A percentile compares a stretch with the other conserved stretches of the same genome.
Conservation (phyloP, 2,329 filamentous ascomycete genomes). For the Podosphaera xanthii region DNA sequence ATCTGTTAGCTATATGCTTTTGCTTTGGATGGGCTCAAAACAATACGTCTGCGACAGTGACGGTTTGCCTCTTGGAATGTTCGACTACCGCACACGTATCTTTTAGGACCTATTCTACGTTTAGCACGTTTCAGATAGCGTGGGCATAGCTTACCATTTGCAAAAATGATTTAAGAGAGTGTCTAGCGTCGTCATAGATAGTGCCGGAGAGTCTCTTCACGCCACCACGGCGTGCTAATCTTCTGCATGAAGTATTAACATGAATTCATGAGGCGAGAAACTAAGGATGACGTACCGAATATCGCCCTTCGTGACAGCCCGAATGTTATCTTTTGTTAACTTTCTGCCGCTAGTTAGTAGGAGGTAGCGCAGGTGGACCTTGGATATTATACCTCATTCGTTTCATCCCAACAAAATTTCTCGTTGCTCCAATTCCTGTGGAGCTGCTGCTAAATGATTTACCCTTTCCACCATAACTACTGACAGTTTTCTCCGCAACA, state of each 20-base stretch:
- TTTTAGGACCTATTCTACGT: conserved; percentile 23
- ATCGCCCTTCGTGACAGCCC: conserved; percentile 29
- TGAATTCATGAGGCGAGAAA: neutral
- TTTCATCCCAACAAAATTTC: conserved; percentile 2
- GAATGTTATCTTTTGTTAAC: conserved; percentile 24
- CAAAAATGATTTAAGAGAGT: conserved; percentile 27
- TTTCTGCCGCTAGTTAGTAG: conserved; percentile 19
- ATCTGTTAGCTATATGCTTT: conserved; percentile 3
- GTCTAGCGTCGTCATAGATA: conserved; percentile 41
- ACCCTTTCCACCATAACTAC: neutral
- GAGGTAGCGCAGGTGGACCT: neutral
- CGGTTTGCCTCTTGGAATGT: conserved; percentile 33
- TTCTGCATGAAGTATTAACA: conserved; percentile 18
- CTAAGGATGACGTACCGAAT: conserved; percentile 22
- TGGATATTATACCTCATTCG: conserved; percentile 1
- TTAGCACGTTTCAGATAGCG: neutral
- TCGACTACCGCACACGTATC: conserved; percentile 29
- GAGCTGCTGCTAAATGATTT: neutral
- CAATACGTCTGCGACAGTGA: conserved; percentile 35
- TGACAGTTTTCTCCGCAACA: too few relatives aligned
- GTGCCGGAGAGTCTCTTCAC: conserved; percentile 45
- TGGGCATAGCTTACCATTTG: conserved; percentile 18
- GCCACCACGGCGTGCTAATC: conserved; percentile 51
- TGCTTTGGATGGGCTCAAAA: neutral
- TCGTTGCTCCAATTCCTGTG: neutral